phyloP scores from a whole-genome alignment of 2,329 filamentous ascomycete species.

The Verruconis gallopava region DNA sequence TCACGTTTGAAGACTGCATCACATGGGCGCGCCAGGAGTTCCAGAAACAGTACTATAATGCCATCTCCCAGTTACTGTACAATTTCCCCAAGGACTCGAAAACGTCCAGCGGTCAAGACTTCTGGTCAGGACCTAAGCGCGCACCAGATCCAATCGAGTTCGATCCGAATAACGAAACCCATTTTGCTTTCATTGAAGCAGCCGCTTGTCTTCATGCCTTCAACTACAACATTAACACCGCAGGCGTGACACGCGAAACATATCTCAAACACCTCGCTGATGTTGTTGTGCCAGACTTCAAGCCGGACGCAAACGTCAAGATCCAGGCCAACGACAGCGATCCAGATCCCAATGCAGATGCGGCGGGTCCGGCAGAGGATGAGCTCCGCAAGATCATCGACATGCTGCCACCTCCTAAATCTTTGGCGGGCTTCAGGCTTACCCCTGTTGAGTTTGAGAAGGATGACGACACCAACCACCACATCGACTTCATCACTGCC shows the following conservation, averaged over 20 bases:
- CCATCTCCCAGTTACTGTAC: conserved; percentile 85
- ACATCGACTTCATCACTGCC: conserved; percentile 98
- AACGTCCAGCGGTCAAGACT: conserved; percentile 77
- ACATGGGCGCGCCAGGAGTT: conserved; percentile 90
- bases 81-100: conserved; percentile 94
- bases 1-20: conserved; percentile 91
- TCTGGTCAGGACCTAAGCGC: conserved; percentile 98
- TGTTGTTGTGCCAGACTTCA: conserved; percentile 93
- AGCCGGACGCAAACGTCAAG: conserved; percentile 79
- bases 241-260: conserved; percentile 53
- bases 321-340: conserved; percentile 95
- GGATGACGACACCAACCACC: conserved; percentile 93
- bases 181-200: conserved; percentile 77
- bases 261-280: conserved; percentile 74
- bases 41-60: conserved; percentile 93
- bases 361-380: conserved; percentile 52
- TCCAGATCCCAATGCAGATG: conserved; percentile 70
- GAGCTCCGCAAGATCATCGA: conserved; percentile 59
- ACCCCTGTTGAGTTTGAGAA: conserved; percentile 95
- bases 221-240: conserved; percentile 94
- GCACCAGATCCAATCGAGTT: conserved; percentile 88
- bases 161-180: conserved; percentile 68
- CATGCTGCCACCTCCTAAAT: conserved; percentile 64
- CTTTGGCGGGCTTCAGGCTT: conserved; percentile 76
- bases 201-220: conserved; percentile 90